Conservation (phyloP, 257 asterid species). For the Solanum tarapatanum region DNA sequence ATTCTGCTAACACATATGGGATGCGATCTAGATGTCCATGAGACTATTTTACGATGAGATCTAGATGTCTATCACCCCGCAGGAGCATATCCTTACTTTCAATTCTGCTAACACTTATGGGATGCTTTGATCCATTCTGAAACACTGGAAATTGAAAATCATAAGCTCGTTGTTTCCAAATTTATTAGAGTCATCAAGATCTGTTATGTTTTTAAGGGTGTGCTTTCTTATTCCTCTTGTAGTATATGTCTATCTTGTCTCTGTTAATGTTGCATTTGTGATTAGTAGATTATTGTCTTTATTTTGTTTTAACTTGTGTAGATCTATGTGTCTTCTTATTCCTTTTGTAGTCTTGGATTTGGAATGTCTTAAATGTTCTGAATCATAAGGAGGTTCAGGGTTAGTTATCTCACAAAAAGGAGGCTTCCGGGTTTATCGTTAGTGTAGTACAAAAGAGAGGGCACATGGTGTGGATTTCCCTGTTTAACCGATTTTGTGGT, state of each 20-base stretch:
- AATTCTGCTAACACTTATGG: background rate
- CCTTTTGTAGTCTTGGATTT: background rate
- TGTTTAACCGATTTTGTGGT: conserved; percentile 26
- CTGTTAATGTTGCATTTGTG: background rate
- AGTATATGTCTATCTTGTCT: background rate
- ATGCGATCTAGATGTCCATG: background rate
- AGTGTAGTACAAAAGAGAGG: background rate
- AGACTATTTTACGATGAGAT: background rate
- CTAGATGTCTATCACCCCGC: background rate
- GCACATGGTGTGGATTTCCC: background rate
- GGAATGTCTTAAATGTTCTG: background rate
- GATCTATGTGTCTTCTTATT: background rate
- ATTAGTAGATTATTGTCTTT: background rate
- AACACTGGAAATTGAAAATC: background rate
- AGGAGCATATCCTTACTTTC: background rate
- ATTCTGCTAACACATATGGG: background rate
- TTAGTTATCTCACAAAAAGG: background rate
- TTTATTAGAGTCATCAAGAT: background rate
- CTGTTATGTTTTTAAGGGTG: background rate
- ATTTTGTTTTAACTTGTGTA: background rate
- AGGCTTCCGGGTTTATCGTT: background rate
- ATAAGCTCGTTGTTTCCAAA: background rate
- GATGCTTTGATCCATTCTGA: background rate
- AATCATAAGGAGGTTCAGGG: background rate
- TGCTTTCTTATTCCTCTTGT: background rate